These are phyloP conservation scores for Microstroma glucosiphilum DNA, from an alignment of 1,284 basidiomycete genomes.

Conservation along the genomic window DNA sequence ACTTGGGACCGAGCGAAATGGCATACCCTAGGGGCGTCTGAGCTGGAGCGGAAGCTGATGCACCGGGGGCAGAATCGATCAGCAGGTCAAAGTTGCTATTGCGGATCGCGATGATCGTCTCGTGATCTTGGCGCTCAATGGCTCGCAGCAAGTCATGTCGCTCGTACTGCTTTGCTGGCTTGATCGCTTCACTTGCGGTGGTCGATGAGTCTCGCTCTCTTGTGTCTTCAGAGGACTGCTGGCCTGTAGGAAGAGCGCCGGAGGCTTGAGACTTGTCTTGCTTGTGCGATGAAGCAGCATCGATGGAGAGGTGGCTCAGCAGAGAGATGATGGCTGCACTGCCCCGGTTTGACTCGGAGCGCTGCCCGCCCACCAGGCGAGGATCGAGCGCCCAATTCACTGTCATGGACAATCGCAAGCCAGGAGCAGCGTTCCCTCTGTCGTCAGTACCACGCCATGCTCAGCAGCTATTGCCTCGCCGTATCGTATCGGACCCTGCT, in stretches of 20 bases:
- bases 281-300: not conserved
- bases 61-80: conserved; percentile 25
- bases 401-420: not conserved
- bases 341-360: conserved; percentile 25
- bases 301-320: conserved; percentile 20
- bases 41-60: not conserved
- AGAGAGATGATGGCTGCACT: conserved; percentile 26
- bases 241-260: too few relatives aligned
- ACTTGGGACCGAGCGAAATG: conserved; percentile 37
- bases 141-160: conserved; percentile 45
- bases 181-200: too few relatives aligned
- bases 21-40: conserved; percentile 23
- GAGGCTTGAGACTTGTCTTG: too few relatives aligned
- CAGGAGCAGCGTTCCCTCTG: not conserved
- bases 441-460: not conserved
- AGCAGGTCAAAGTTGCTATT: conserved; percentile 43
- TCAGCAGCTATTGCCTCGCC: too few relatives aligned
- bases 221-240: too few relatives aligned
- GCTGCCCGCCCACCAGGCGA: conserved; percentile 24
- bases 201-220: too few relatives aligned
- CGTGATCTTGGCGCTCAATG: conserved; percentile 43
- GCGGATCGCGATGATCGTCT: conserved; percentile 43
- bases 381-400: conserved; percentile 37
- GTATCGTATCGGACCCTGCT: too few relatives aligned
- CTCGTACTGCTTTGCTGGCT: conserved; percentile 22